Percentiles rank a stretch among this genome's conserved stretches.
Evolutionary conservation across 2,329 filamentous ascomycete species (phyloP).

Genomic region (Hypoxylon sp.): DNA sequence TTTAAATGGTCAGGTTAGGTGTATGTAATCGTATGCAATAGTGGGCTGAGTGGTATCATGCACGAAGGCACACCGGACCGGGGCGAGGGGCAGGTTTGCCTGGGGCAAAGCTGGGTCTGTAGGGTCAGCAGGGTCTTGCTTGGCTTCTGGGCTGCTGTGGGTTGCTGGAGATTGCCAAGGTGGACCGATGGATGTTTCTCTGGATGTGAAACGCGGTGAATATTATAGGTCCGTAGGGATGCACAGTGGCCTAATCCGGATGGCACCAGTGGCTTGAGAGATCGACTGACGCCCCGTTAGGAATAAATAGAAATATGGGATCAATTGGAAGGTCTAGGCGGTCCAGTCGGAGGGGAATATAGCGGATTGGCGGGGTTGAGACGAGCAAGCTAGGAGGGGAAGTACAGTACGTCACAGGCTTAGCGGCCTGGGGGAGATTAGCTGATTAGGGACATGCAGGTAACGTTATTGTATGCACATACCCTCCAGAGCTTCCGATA

Average conservation of each 20-base stretch:
- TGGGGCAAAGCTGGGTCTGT: constrained; percentile 7
- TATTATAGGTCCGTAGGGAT: constrained; percentile 39
- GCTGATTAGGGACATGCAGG: not conserved
- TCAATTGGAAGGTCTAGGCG: constrained; percentile 32
- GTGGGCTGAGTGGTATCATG: constrained; percentile 12
- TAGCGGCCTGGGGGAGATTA: constrained; percentile 28
- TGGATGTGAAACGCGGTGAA: constrained; percentile 32
- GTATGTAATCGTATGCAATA: constrained; percentile 4
- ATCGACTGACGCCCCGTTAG: constrained; percentile 19
- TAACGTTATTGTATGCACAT: not conserved
- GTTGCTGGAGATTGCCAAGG: constrained; percentile 27
- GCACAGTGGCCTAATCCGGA: constrained; percentile 25
- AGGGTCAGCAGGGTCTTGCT: not conserved
- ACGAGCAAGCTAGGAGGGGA: constrained; percentile 15
- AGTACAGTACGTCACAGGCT: constrained; percentile 19
- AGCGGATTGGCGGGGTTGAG: constrained; percentile 38
- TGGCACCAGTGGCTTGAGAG: constrained; percentile 14
- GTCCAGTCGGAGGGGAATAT: constrained; percentile 30
- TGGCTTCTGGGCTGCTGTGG: constrained; percentile 1
- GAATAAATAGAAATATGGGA: constrained; percentile 33
- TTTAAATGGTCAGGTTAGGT: constrained; percentile 26
- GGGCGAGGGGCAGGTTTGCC: constrained; percentile 11
- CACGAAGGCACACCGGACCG: constrained; percentile 17
- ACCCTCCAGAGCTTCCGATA: not conserved
- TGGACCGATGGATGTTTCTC: constrained; percentile 33